These are phyloP conservation scores for Aspergillus sparsus DNA, from an alignment of 495 filamentous ascomycete species.

Conservation along the genomic window DNA sequence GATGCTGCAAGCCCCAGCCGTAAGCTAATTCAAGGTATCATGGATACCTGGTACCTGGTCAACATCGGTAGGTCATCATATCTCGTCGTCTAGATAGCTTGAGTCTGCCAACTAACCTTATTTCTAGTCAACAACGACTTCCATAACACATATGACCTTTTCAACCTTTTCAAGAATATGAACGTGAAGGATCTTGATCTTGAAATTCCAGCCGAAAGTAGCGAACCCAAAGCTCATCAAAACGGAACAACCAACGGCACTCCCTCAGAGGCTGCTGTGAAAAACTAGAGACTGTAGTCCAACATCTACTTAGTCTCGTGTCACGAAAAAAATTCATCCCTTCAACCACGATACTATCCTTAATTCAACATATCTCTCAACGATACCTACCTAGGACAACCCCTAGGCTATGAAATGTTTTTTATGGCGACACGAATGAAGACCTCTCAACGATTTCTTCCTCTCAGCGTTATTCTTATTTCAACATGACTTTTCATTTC, in stretches of 20 bases:
- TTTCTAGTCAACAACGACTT: constrained; percentile 91
- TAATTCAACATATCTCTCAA: constrained; percentile 54
- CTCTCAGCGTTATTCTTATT: constrained; percentile 43
- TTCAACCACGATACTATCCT: constrained; percentile 29
- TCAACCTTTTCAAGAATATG: constrained; percentile 81
- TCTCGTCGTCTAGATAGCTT: constrained; percentile 1
- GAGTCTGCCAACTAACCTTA: constrained; percentile 27
- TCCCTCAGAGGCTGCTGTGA: constrained; percentile 16
- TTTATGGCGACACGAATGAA: constrained; percentile 52
- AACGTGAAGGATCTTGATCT: constrained; percentile 63
- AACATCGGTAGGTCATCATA: constrained; percentile 79
- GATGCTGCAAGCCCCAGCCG: constrained; percentile 76
- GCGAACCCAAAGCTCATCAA: constrained; percentile 17
- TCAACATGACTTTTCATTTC: constrained; percentile 50
- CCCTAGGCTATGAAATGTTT: constrained; percentile 43
- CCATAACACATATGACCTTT: constrained; percentile 73
- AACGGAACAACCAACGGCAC: constrained; percentile 26
- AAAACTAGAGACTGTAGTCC: constrained; percentile 30
- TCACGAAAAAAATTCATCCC: constrained; percentile 13
- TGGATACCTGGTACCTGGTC: constrained; percentile 88
- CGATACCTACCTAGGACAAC: constrained; percentile 35
- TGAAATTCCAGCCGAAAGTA: constrained; percentile 30
- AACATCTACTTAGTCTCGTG: constrained; percentile 10
- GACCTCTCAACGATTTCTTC: constrained; percentile 55
- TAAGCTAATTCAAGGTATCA: constrained; percentile 74